Evolutionary conservation across 345 rosid genomes (phyloP).

Genomic region (Ceriops zippeliana): DNA sequence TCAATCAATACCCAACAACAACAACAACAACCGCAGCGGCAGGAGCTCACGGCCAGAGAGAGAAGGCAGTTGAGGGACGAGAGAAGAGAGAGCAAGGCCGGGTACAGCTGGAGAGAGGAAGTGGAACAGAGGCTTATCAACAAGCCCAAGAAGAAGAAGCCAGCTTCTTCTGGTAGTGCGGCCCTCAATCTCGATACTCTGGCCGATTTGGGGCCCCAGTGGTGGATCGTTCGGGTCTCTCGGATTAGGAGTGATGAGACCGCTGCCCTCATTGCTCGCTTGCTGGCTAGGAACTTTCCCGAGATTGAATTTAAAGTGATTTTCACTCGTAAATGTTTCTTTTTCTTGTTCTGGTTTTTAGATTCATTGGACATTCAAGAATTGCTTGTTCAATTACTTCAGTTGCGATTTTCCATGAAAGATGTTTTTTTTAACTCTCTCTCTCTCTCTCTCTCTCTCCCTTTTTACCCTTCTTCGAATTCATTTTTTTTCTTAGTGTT

Average conservation of each 20-base stretch:
- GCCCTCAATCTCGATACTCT: constrained; percentile 70
- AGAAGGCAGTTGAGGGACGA: constrained; percentile 78
- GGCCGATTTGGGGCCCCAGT: constrained; percentile 63
- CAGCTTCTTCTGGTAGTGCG: constrained; percentile 47
- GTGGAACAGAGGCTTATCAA: constrained; percentile 67
- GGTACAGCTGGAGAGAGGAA: constrained; percentile 76
- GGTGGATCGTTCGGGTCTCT: constrained; percentile 75
- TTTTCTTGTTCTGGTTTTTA: neutral
- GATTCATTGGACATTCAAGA: neutral
- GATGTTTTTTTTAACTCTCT: no score
- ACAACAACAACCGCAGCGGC: neutral
- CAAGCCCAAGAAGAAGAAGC: constrained; percentile 66
- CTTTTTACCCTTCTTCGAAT: neutral
- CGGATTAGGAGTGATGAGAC: constrained; percentile 55
- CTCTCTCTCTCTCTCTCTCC: no score
- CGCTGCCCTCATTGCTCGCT: constrained; percentile 56
- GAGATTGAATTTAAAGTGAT: constrained; percentile 62
- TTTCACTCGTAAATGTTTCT: neutral
- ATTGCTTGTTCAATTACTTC: neutral
- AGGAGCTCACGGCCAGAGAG: constrained; percentile 68
- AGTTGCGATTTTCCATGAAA: no score
- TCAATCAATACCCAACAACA: constrained; percentile 21
- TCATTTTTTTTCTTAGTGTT: constrained; percentile 9
- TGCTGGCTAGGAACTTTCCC: constrained; percentile 52
- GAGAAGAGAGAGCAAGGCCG: constrained; percentile 60